Base-by-base conservation (phyloP, 257 asterid genomes). In the Knoxia roxburghii region DNA sequence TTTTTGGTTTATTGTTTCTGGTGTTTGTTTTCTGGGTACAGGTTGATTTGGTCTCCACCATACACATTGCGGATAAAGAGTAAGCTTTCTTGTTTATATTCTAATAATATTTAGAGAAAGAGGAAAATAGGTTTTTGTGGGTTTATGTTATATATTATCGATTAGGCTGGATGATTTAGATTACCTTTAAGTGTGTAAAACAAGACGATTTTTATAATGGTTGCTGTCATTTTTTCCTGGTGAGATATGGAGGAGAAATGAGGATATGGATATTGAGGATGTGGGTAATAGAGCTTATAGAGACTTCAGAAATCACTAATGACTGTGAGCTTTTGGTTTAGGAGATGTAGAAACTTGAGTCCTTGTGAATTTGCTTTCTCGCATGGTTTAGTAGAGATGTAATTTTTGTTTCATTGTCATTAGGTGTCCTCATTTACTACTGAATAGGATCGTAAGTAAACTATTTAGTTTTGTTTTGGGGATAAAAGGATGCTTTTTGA, bases 61-160 rank as follows among this genome's bases (percentile, higher is more conserved):
- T 94, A 79, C 99, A 90, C 78, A 90, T 94, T 85, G 99, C 95
- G 15, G 99, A 94, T 77, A 87, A 90, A 82, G 96, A 90, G 99
- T 93, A 81, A 76, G 96, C 79, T 72, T 64, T 29, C 23, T 13
- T 21, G 4, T 30, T 59, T 23, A 20, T 59, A 2, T 59, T 59
- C 10, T 54, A 27, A 15, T 18, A 49, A 61, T 61, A 66, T 62
- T 27, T 32, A 9, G 41, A 37, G 51, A 18, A 4, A 59, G 11
- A 41, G 61, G n/a, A 70, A 46, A 15, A n/a, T n/a, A n/a, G 2
- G 15, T 6, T 48, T 52, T 26, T 30, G 33, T 37, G 23, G 59
- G n/a, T 35, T 67, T 51, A 18, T 66, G 61, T 60, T 30, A n/a
- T n/a, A n/a, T n/a, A n/a, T n/a, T n/a, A n/a, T n/a, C n/a, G n/a